Conservation (phyloP, 2,329 filamentous ascomycete species). For the Graphilbum ipis-grandicollis region DNA sequence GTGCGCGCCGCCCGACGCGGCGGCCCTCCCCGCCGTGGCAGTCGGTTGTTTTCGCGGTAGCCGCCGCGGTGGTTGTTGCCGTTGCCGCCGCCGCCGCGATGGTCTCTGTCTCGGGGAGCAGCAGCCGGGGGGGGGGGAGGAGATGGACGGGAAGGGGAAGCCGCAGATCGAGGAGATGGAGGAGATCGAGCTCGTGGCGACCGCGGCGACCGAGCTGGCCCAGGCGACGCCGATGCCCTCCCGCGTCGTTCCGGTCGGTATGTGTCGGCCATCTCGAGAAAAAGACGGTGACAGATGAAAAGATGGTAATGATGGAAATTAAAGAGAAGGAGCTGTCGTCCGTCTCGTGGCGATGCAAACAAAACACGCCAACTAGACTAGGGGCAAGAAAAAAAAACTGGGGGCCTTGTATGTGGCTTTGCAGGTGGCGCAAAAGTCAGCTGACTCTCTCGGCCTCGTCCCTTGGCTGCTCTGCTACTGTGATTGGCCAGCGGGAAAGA, state of each 20-base stretch:
- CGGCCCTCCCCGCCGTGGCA: not conserved
- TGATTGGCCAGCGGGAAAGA: not conserved
- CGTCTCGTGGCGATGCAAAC: not conserved
- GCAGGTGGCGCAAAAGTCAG: no score
- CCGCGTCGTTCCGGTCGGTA: conserved; percentile 3
- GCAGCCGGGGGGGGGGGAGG: no score
- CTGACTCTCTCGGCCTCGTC: no score
- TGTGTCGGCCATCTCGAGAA: conserved; percentile 5
- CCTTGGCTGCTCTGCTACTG: no score
- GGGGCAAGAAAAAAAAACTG: not conserved
- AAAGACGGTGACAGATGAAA: not conserved
- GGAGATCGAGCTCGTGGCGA: no score
- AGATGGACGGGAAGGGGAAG: no score
- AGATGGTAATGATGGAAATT: no score
- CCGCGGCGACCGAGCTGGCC: no score
- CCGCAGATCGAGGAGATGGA: no score
- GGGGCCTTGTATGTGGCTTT: not conserved
- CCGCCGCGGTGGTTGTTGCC: not conserved
- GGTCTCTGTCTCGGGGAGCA: not conserved
- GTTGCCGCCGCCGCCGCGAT: not conserved
- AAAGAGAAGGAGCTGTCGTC: not conserved
- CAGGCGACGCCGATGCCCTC: not conserved
- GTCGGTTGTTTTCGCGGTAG: not conserved
- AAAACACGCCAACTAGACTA: not conserved
- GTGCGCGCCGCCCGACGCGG: conserved; percentile 4